Conservation (phyloP, 805 yeast genomes). For the Naumovozyma baii region DNA sequence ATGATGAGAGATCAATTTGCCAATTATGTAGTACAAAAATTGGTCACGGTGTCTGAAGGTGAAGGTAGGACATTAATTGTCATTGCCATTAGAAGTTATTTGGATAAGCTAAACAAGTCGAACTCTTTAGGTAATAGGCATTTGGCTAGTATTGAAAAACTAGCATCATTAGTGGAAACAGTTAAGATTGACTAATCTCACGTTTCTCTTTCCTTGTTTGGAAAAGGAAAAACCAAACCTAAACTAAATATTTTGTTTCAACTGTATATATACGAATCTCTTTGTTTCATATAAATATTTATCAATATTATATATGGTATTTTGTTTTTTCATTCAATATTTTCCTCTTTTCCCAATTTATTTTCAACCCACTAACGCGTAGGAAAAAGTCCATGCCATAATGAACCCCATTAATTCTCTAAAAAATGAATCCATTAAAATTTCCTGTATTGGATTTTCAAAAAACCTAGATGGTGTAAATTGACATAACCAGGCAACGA, state of each 20-base stretch:
- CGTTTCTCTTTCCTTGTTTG: too few species aligned
- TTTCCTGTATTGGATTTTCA: conserved; percentile 32
- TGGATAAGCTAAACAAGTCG: conserved; percentile 41
- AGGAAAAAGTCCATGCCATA: conserved; percentile 50
- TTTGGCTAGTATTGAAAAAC: conserved; percentile 31
- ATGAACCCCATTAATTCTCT: conserved; percentile 43
- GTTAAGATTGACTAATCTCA: conserved; percentile 13
- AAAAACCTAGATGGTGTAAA: conserved; percentile 33
- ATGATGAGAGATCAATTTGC: conserved; percentile 99
- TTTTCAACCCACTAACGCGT: conserved; percentile 40
- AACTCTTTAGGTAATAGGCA: conserved; percentile 29
- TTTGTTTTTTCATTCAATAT: neutral
- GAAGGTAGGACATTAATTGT: conserved; percentile 62
- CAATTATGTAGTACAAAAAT: conserved; percentile 90
- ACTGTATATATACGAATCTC: neutral
- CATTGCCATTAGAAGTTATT: conserved; percentile 65
- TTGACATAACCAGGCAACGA: conserved; percentile 29
- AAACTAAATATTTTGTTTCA: neutral
- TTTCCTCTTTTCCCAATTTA: conserved; percentile 8
- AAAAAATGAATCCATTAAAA: conserved; percentile 37
- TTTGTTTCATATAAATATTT: conserved; percentile 4
- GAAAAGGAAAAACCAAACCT: too few species aligned
- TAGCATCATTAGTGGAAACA: conserved; percentile 27
- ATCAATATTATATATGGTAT: conserved; percentile 2
- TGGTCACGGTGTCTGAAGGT: conserved; percentile 72